Base-by-base conservation (phyloP, 768 basidiomycete species). In the Auricularia auricula-judae region DNA sequence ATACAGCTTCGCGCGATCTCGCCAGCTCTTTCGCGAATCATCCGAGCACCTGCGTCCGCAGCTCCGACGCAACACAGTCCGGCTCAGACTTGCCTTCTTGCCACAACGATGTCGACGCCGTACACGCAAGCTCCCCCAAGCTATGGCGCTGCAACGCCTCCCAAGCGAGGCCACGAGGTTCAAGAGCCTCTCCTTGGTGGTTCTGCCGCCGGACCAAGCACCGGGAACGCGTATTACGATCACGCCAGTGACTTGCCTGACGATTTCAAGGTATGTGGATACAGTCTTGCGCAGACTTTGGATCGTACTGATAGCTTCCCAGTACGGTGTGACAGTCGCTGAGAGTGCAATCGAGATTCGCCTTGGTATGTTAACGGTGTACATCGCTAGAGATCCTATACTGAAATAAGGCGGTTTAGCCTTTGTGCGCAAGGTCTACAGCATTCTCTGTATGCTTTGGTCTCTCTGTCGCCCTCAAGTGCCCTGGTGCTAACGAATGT, bases 361-460 rank as follows among this genome's bases (percentile, higher is more conserved):
- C 62, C 82, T 84, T 67, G 91, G 66, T 68, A 34, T 33, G 63
- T 65, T 29, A 29, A 8, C 23, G 29, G 43, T 62, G 43, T 66
- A 21, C 16, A 58, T 8, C 43, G 51, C n/a, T 36, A 1, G 44
- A 3, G 7, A 18, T 7, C 5, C 18, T 86, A 4, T 36, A 56
- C 10, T 39, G 51, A 34, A 16, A 44, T 23, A n/a, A 23, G 29
- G 36, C 43, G 8, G 62, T 18, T 12, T 29, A 66, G 75, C 71
- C 0, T 98, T 98, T 75, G 80, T 98, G 64, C 83, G 92, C 72
- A 97, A 97, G 79, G 89, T 93, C 42, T 96, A 93, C 75, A 84
- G 83, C 35, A 93, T 96, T 70, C 84, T 98, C 3, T 86, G 91
- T 93, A 71, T 80, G 29, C 29, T 29, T 29, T 29, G 29, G 89